Percentiles rank a stretch among this genome's conserved stretches.
phyloP scores from a whole-genome alignment of 2,329 filamentous ascomycete genomes.

The Colletotrichum theobromicola region DNA sequence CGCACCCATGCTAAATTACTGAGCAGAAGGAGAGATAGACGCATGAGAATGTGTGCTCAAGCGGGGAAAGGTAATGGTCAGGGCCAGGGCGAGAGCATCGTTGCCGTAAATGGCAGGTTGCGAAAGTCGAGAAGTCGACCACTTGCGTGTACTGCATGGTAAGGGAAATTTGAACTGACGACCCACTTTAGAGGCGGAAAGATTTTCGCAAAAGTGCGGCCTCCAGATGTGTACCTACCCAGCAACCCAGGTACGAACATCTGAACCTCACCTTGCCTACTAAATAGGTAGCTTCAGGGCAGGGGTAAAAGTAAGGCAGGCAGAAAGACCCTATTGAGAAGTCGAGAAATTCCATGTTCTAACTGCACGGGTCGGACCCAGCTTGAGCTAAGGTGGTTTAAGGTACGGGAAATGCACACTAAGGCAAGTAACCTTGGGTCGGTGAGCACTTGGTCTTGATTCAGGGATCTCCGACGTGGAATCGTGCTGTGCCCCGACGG shows the following conservation, averaged over 20 bases:
- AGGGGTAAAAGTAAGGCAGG: not conserved
- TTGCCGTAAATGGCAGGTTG: not conserved
- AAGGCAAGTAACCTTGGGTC: not conserved
- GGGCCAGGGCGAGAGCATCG: not conserved
- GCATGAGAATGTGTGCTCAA: not conserved
- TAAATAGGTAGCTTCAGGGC: not conserved
- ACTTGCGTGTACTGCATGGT: not conserved
- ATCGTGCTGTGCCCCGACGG: not conserved
- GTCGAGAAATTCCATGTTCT: not conserved
- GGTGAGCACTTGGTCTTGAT: not conserved
- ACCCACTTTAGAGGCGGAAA: not conserved
- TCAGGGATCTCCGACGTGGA: not conserved
- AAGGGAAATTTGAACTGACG: not conserved
- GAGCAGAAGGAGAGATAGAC: not conserved
- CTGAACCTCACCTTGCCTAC: not conserved
- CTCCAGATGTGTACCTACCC: not conserved
- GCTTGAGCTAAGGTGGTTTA: not conserved
- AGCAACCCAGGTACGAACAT: too few relatives aligned
- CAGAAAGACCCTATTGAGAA: not conserved
- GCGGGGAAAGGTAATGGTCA: not conserved
- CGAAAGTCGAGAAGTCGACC: not conserved
- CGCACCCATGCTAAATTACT: not conserved
- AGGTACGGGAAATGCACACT: not conserved
- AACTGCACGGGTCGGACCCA: not conserved
- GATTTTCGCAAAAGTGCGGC: not conserved